Conservation (phyloP, 345 rosid genomes). For the Populus ilicifolia region DNA sequence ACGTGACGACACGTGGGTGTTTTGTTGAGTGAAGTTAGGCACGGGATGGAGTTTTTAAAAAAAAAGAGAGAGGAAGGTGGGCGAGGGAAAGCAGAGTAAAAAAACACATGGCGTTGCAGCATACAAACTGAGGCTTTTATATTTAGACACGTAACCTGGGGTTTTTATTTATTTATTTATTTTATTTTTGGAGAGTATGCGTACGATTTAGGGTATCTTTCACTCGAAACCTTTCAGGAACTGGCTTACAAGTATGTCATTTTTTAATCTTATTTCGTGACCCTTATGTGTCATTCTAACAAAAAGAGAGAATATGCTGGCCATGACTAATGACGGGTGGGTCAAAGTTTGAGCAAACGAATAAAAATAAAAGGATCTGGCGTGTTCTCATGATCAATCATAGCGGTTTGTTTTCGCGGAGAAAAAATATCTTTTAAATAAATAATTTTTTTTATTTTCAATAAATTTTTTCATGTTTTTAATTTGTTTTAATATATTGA, state of each 20-base stretch:
- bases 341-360: conserved; percentile 8
- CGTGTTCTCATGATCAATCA: conserved; percentile 12
- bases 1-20: conserved; percentile 23
- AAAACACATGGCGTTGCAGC: background rate
- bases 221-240: conserved; percentile 35
- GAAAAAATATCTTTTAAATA: too few relatives aligned
- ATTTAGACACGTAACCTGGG: conserved; percentile 20
- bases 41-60: background rate
- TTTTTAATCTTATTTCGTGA: background rate
- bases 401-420: too few relatives aligned
- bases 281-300: background rate
- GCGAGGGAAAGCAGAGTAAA: conserved; percentile 6
- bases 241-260: background rate
- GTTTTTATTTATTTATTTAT: too few relatives aligned
- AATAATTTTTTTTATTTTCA: too few relatives aligned
- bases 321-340: background rate
- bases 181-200: background rate
- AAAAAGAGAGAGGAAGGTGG: conserved; percentile 10
- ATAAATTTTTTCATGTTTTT: too few relatives aligned
- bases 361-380: background rate
- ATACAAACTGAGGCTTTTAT: background rate
- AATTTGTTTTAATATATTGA: too few relatives aligned
- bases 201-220: conserved; percentile 50
- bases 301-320: background rate
- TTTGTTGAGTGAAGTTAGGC: conserved; percentile 34